Percentiles rank a stretch among this genome's conserved stretches.
phyloP scores from a whole-genome alignment of 805 yeast species.

The Yamadazyma tumulicola region DNA sequence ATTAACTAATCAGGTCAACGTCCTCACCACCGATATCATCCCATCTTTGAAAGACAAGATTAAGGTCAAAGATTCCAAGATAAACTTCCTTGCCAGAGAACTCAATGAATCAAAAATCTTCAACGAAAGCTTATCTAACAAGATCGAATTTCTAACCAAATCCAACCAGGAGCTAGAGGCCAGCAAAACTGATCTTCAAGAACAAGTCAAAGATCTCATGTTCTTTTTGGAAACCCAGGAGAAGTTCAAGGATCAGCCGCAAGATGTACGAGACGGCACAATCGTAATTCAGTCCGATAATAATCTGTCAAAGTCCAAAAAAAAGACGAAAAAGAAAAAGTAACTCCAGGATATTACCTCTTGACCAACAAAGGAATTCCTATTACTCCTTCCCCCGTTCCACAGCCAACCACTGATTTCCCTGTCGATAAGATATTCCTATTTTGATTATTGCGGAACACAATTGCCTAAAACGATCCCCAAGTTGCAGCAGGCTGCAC shows the following conservation, averaged over 20 bases:
- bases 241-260: constrained; percentile 66
- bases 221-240: constrained; percentile 71
- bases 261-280: constrained; percentile 71
- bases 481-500: no score
- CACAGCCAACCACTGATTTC: no score
- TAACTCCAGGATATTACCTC: no score
- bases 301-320: constrained; percentile 14
- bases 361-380: no score
- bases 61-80: constrained; percentile 25
- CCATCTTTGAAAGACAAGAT: constrained; percentile 34
- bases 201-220: constrained; percentile 76
- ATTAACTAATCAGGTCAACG: constrained; percentile 19
- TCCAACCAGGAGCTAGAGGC: constrained; percentile 24
- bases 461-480: no score
- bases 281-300: constrained; percentile 41
- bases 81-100: constrained; percentile 26
- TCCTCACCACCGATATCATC: constrained; percentile 24
- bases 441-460: no score
- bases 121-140: constrained; percentile 37
- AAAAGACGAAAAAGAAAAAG: constrained; percentile 16
- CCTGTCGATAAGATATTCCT: no score
- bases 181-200: constrained; percentile 49
- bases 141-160: constrained; percentile 32
- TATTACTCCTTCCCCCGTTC: no score
- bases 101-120: constrained; percentile 29